Base-by-base conservation (phyloP, 805 yeast species). In the Myxozyma kluyveri region DNA sequence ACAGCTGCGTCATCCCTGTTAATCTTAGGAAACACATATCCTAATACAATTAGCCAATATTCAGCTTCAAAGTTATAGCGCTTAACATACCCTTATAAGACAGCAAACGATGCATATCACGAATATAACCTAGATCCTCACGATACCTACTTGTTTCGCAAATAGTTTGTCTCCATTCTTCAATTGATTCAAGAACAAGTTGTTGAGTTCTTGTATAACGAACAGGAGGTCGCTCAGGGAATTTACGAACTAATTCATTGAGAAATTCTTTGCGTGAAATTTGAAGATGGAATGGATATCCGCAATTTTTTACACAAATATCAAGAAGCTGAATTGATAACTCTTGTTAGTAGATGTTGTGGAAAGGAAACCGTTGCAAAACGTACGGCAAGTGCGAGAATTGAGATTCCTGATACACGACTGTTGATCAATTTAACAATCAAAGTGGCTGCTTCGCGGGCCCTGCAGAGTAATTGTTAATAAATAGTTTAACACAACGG, bases 111-210 rank as follows among this genome's bases (percentile, higher is more conserved):
- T 90, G 96, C 99, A 93, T 93, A 66, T 93, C 99, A 61, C 93
- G 81, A 61, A 93, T 86, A 67, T 85, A 88, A 2, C 90, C 93
- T 63, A 93, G 75, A 67, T 93, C 99, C 40, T 89, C 95, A 67
- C 87, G 88, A 69, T 93, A 87, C 65, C 88, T 78, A 24, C 96
- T 82, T 47, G 93, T 88, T 63, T 83, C 82, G 70, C 97, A 91
- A 49, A 93, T 82, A 1, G 98, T 91, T 68, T 88, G 95, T 67
- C 87, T 83, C 99, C 99, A 93, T 69, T 93, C 98, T 69, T 91
- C 96, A 64, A 93, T 85, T 50, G 90, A 88, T 53, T 93, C 90
- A 64, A 93, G 75, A 57, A 91, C 82, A 62, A 89, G 75, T 66
- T 88, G 76, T 67, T 93, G 98, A 23, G 88, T 83, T 58, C 89